phyloP scores from a whole-genome alignment of 371 early-diverging fungal species.

The Choanephora cucurbitarum region DNA sequence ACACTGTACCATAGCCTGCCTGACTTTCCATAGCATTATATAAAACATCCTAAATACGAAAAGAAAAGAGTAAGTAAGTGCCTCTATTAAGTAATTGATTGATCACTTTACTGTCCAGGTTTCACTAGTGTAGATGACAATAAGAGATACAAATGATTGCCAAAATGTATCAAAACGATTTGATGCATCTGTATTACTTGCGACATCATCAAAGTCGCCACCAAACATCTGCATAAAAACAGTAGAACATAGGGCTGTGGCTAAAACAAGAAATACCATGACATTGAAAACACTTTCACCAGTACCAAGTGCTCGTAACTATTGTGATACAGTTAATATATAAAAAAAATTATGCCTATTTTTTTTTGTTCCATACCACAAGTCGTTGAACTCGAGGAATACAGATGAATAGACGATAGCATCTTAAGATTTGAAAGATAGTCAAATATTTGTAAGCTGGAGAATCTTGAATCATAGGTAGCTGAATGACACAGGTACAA shows the following conservation, averaged over 20 bases:
- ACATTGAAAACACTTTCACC: conserved; percentile 54
- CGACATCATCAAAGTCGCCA: conserved; percentile 38
- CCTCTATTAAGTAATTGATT: background rate
- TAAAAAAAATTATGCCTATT: background rate
- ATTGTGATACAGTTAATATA: background rate
- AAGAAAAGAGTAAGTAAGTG: background rate
- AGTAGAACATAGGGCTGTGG: conserved; percentile 43
- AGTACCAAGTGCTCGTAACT: conserved; percentile 47
- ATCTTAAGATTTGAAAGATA: conserved; percentile 52
- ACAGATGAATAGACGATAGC: conserved; percentile 57
- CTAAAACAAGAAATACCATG: conserved; percentile 39
- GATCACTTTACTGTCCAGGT: conserved; percentile 52
- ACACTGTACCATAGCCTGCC: conserved; percentile 40
- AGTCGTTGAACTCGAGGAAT: conserved; percentile 55
- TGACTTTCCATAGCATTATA: conserved; percentile 60
- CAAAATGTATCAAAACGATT: conserved; percentile 51
- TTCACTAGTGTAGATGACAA: conserved; percentile 61
- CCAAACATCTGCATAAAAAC: conserved; percentile 55
- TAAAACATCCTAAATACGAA: conserved; percentile 44
- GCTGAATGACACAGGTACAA: conserved; percentile 52
- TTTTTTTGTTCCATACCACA: conserved; percentile 40
- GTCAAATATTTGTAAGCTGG: conserved; percentile 56
- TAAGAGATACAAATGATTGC: conserved; percentile 49
- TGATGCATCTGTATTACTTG: conserved; percentile 21
- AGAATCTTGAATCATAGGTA: conserved; percentile 55